Base-by-base conservation (phyloP, 2,329 filamentous ascomycete genomes). In the Fusarium verticillioides region DNA sequence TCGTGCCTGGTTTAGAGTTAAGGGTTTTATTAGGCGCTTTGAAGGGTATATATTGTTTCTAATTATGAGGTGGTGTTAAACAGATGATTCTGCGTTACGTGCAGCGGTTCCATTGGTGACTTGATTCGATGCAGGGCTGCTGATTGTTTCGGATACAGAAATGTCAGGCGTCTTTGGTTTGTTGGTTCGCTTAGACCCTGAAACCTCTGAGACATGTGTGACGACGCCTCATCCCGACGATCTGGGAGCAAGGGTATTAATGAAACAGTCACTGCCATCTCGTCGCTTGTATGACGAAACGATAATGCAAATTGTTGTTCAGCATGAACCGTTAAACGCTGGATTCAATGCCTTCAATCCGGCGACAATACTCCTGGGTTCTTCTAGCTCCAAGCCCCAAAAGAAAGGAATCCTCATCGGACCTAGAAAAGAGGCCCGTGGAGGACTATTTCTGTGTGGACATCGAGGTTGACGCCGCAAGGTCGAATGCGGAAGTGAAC, bases 391-490 rank as follows among this genome's bases (percentile, higher is more conserved):
- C 19, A 16, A 30, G 21, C 26, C 34, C 19, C 19, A 7, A 26
- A 39, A 7, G 30, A 32, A 30, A n/a, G 16, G 46, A 42, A 34
- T 26, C 11, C 9, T 23, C 30, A 16, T 53, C 36, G 7, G 19
- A 5, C 13, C 26, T 21, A 56, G 37, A 42, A 26, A 39, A 53
- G 19, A 26, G 26, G 18, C 40, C 26, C 18, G 10, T 46, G 32
- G 36, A 26, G 19, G 37, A 63, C 18, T 43, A 52, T 47, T 40
- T 56, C 19, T 10, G 30, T 42, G 37, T 37, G 26, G 37, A 30
- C 46, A 18, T 19, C 28, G 63, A 73, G 62, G 16, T 60, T 64
- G 47, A 67, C 71, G 71, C 71, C 71, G 42, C 67, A 9, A 49
- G 37, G 59, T 59, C 52, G 9, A 72, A 72, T 61, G 58, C 66